phyloP scores from a whole-genome alignment of 306 rosid species.

The Arachis hypogaea region DNA sequence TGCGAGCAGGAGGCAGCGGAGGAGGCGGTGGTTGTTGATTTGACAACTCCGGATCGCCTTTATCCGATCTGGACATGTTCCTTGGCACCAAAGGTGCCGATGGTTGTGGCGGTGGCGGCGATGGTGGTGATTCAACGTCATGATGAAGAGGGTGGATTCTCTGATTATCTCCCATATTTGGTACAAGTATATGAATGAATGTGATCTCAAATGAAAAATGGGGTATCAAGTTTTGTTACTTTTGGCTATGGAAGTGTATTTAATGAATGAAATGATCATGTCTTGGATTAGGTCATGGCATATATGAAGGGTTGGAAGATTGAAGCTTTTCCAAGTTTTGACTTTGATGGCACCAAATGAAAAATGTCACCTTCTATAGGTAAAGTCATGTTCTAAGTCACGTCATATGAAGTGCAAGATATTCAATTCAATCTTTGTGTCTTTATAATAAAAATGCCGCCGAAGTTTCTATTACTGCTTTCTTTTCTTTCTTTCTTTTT shows the following conservation, averaged over 20 bases:
- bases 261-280: neutral
- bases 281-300: neutral
- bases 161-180: slow-evolving; percentile 68
- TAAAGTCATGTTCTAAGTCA: slow-evolving; percentile 9
- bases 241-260: too few relatives aligned
- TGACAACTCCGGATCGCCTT: slow-evolving; percentile 18
- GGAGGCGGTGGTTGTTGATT: slow-evolving; percentile 17
- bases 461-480: slow-evolving; percentile 39
- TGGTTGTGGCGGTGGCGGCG: slow-evolving; percentile 45
- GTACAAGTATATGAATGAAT: neutral
- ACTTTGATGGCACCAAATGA: slow-evolving; percentile 21
- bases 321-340: slow-evolving; percentile 40
- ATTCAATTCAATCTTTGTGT: slow-evolving; percentile 45
- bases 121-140: slow-evolving; percentile 60
- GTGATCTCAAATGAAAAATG: too few relatives aligned
- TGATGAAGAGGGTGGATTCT: slow-evolving; percentile 70
- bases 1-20: slow-evolving; percentile 41
- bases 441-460: slow-evolving; percentile 34
- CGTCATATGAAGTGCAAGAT: neutral
- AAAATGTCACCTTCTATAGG: neutral
- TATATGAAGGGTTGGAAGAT: slow-evolving; percentile 3
- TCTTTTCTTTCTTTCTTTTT: neutral
- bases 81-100: slow-evolving; percentile 64
- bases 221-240: too few relatives aligned
- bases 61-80: slow-evolving; percentile 58